Evolutionary conservation across 2,329 filamentous ascomycete species (phyloP).

Genomic region (Coniochaeta sp.): DNA sequence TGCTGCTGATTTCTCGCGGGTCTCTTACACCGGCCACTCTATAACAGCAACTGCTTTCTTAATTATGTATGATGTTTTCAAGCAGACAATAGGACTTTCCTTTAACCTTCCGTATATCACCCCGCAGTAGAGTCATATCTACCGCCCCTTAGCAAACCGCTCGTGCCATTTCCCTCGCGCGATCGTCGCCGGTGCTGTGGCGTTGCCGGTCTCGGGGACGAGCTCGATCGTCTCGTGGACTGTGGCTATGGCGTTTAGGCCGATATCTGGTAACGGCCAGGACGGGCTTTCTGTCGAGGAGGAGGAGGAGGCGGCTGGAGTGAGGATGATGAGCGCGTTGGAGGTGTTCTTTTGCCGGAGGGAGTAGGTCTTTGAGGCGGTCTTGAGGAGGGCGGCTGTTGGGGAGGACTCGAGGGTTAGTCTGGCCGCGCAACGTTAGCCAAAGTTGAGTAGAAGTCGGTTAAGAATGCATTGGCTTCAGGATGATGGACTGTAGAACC

Average conservation of each 20-base stretch:
- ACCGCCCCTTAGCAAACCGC: conserved; percentile 44
- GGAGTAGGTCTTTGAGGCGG: conserved; percentile 44
- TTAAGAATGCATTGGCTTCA: no score
- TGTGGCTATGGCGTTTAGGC: conserved; percentile 38
- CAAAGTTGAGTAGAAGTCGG: conserved; percentile 5
- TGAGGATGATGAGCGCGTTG: conserved; percentile 54
- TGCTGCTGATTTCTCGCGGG: neutral
- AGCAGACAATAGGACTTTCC: no score
- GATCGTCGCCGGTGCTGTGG: conserved; percentile 18
- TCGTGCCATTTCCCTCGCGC: conserved; percentile 53
- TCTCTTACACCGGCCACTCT: neutral
- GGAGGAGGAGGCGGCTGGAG: conserved; percentile 14
- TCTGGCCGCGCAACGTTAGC: conserved; percentile 22
- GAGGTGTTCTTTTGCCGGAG: conserved; percentile 62
- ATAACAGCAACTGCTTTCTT: neutral
- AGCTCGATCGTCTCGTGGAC: conserved; percentile 58
- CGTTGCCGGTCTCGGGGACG: conserved; percentile 28
- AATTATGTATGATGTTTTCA: neutral
- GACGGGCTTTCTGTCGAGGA: neutral
- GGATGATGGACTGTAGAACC: no score
- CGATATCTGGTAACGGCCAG: conserved; percentile 19
- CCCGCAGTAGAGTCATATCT: no score
- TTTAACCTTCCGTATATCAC: no score
- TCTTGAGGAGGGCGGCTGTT: conserved; percentile 45
- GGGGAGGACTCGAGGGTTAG: conserved; percentile 42